A percentile compares a stretch with the other conserved stretches of the same genome.
phyloP scores from a whole-genome alignment of 805 yeast species.

The Metschnikowia vanudenii region DNA sequence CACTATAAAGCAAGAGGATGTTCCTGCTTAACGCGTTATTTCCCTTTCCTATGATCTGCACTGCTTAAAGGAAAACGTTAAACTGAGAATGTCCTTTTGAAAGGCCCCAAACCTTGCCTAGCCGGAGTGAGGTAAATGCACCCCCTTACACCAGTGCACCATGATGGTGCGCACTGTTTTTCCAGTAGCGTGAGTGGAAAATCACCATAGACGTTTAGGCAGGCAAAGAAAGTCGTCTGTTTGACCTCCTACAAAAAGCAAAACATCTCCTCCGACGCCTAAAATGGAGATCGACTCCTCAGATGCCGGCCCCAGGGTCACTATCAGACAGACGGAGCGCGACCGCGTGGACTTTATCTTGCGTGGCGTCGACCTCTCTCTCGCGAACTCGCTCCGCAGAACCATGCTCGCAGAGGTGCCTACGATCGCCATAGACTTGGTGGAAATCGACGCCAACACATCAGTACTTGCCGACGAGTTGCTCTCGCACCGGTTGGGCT shows the following conservation, averaged over 20 bases:
- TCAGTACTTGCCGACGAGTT: slow-evolving; percentile 97
- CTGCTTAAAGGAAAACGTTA: too few species aligned
- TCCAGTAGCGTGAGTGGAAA: too few species aligned
- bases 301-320: slow-evolving; percentile 69
- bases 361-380: slow-evolving; percentile 80
- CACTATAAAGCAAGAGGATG: too few species aligned
- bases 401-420: slow-evolving; percentile 96
- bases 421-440: slow-evolving; percentile 92
- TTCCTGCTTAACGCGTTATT: too few species aligned
- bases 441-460: slow-evolving; percentile 89
- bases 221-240: background rate
- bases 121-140: background rate
- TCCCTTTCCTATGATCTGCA: too few species aligned
- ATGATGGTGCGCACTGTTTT: background rate
- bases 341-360: slow-evolving; percentile 91
- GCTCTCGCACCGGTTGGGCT: slow-evolving; percentile 88
- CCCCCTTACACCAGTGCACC: background rate
- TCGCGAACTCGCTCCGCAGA: slow-evolving; percentile 91
- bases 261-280: background rate
- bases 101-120: too few species aligned
- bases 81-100: too few species aligned
- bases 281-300: slow-evolving; percentile 30
- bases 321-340: slow-evolving; percentile 79
- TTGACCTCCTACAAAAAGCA: background rate
- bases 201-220: background rate